A percentile compares a stretch with the other conserved stretches of the same genome.
These are phyloP conservation scores for Trametes polyzona DNA, from an alignment of 1,284 basidiomycete species.

Conservation along the genomic window DNA sequence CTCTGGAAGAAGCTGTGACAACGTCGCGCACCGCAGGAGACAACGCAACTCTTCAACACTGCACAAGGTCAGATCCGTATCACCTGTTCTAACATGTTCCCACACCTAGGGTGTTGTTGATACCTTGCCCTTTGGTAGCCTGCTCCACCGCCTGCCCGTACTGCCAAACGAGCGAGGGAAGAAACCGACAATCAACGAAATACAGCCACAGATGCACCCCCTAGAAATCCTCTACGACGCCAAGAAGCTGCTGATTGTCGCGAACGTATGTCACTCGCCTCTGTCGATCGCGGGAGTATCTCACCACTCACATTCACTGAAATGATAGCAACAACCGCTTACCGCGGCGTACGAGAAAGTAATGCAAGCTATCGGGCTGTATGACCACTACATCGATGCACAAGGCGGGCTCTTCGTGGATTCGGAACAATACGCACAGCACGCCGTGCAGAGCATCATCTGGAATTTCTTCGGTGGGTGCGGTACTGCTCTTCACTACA, in stretches of 20 bases:
- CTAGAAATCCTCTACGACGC: constrained; percentile 76
- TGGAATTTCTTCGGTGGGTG: constrained; percentile 69
- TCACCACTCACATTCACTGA: too few species aligned
- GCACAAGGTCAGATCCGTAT: constrained; percentile 67
- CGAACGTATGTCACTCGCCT: constrained; percentile 43
- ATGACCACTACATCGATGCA: constrained; percentile 68
- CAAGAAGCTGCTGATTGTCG: constrained; percentile 61
- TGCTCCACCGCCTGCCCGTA: constrained; percentile 70
- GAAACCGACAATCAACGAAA: constrained; percentile 64
- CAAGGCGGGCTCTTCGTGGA: constrained; percentile 54
- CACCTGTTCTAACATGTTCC: too few species aligned
- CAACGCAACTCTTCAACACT: constrained; percentile 73
- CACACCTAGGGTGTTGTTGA: neutral
- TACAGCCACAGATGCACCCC: constrained; percentile 78
- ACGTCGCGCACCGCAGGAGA: constrained; percentile 74
- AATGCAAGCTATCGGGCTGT: constrained; percentile 66
- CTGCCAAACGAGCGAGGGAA: constrained; percentile 40
- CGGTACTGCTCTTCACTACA: neutral
- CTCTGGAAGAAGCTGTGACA: constrained; percentile 74
- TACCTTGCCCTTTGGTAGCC: constrained; percentile 33
- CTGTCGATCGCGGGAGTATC: neutral
- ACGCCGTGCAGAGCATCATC: constrained; percentile 71
- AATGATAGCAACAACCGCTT: constrained; percentile 69
- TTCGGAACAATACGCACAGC: constrained; percentile 69
- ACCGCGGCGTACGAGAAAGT: constrained; percentile 70